These are phyloP conservation scores for Collybia sp. DNA, from an alignment of 768 basidiomycete genomes.

Conservation along the genomic window DNA sequence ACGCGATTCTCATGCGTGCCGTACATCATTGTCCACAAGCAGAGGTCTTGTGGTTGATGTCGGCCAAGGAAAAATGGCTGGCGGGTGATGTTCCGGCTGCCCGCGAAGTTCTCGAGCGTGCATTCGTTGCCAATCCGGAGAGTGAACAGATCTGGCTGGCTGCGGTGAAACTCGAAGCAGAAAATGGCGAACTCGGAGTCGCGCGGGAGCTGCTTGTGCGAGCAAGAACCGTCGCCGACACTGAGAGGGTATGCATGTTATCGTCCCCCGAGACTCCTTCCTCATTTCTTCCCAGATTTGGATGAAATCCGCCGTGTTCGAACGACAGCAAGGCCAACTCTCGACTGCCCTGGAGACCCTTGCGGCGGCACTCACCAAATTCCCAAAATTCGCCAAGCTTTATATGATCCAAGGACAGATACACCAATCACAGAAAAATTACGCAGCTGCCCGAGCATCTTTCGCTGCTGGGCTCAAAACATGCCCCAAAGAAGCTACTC, in stretches of 20 bases:
- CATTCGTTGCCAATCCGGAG: constrained; percentile 93
- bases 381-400: constrained; percentile 86
- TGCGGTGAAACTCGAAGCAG: constrained; percentile 94
- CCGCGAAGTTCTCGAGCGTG: constrained; percentile 80
- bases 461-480: constrained; percentile 83
- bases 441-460: constrained; percentile 67
- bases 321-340: constrained; percentile 80
- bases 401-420: constrained; percentile 99
- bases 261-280: constrained; percentile 4
- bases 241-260: constrained; percentile 64
- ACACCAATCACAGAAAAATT: constrained; percentile 55
- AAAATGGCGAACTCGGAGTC: constrained; percentile 86
- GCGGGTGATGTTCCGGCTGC: constrained; percentile 87
- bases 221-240: constrained; percentile 87
- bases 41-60: constrained; percentile 97
- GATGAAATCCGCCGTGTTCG: constrained; percentile 98
- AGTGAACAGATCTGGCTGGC: constrained; percentile 98
- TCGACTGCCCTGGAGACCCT: constrained; percentile 73
- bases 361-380: constrained; percentile 71
- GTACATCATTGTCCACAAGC: constrained; percentile 92
- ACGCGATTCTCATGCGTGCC: constrained; percentile 77
- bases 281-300: constrained; percentile 63
- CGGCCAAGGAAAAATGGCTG: constrained; percentile 96
- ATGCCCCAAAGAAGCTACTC: constrained; percentile 76
- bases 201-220: constrained; percentile 85